Evolutionary conservation across 441 rosid genomes (phyloP), one percentile per base, ranked within the genome.

Genomic region (Erodium moschatum): DNA sequence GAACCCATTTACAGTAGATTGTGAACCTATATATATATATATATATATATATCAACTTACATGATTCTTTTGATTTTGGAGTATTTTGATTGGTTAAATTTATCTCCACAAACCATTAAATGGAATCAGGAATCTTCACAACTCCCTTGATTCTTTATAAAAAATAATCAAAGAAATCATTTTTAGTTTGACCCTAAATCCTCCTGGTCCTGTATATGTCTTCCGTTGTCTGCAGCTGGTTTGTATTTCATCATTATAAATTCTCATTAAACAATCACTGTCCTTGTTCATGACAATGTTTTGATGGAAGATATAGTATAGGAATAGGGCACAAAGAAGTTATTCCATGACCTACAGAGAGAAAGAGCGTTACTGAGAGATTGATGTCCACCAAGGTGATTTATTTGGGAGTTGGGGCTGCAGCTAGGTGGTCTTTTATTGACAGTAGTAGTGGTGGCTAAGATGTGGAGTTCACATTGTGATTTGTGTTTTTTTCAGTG

Each of bases 31-130:
- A n/a, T n/a, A n/a, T n/a, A n/a, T n/a, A n/a, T n/a, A n/a, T 24
- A 35, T 35, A 27, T 7, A 10, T 46, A 21, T 13, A 4, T 16
- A 21, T 65, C 65, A 64, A 63, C 40, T 63, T 60, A 13, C 11
- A 4, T 61, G 20, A 11, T 29, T 72, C 64, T 68, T 71, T 2
- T 65, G 8, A 31, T 70, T 40, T 67, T 19, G 27, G 40, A 56
- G 29, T 65, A 15, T 8, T 11, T 61, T 24, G 31, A 64, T 38
- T 64, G 13, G 6, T 29, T 13, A 24, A n/a, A 6, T 16, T 20
- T 19, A 16, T 58, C 64, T 10, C 7, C 63, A 20, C 24, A 56
- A 56, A 19, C 7, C 12, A 56, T 16, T 19, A 18, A 10, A 46
- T 56, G 62, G 8, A 58, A 58, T 58, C 18, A 58, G 19, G 18